Conservation (phyloP, 306 rosid genomes). For the Casuarina equisetifolia region DNA sequence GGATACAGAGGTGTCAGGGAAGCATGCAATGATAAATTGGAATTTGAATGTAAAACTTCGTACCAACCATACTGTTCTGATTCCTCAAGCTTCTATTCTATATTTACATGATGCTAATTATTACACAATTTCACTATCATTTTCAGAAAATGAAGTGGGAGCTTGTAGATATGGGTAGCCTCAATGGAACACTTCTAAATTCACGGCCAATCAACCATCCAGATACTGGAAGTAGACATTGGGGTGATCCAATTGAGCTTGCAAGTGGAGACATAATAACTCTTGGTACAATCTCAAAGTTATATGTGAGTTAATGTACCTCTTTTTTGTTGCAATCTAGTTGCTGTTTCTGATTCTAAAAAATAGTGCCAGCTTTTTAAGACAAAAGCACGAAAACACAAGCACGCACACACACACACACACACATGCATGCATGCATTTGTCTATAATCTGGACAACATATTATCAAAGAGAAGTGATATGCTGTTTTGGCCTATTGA, state of each 20-base stretch:
- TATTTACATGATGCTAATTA: constrained; percentile 24
- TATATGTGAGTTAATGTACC: constrained; percentile 56
- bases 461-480: neutral
- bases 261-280: constrained; percentile 84
- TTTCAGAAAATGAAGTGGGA: constrained; percentile 93
- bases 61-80: constrained; percentile 19
- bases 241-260: constrained; percentile 78
- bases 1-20: constrained; percentile 94
- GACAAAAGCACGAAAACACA: too few species aligned
- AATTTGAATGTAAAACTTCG: constrained; percentile 62
- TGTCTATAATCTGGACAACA: neutral
- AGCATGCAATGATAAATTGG: constrained; percentile 88
- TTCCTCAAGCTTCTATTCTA: constrained; percentile 27
- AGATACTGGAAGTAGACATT: constrained; percentile 64
- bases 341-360: constrained; percentile 11
- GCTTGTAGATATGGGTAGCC: constrained; percentile 92
- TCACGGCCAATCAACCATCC: constrained; percentile 69
- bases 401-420: too few species aligned
- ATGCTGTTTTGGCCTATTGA: neutral
- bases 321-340: constrained; percentile 20
- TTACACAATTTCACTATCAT: constrained; percentile 24
- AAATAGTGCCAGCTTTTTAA: neutral
- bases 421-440: neutral
- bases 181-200: constrained; percentile 87
- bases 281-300: constrained; percentile 84